Conservation (phyloP, 257 asterid species). For the Scutellaria baicalensis region DNA sequence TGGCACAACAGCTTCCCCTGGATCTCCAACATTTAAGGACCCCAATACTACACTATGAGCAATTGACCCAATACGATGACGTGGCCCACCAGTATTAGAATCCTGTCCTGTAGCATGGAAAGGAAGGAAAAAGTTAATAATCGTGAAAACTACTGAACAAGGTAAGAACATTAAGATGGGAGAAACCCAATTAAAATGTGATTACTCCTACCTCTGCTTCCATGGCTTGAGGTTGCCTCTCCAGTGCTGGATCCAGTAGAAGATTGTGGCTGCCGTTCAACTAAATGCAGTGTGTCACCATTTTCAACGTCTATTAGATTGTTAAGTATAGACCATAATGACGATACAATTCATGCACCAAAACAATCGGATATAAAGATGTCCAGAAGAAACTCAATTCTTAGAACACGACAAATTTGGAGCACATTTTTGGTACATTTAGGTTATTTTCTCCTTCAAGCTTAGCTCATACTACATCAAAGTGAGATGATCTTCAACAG, state of each 20-base stretch:
- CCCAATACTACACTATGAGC: slow-evolving; percentile 86
- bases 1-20: slow-evolving; percentile 59
- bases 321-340: slow-evolving; percentile 33
- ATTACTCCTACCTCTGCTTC: slow-evolving; percentile 42
- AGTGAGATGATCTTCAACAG: not conserved
- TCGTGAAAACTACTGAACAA: not conserved
- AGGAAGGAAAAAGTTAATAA: not conserved
- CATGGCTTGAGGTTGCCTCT: slow-evolving; percentile 42
- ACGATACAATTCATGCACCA: not conserved
- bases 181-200: not conserved
- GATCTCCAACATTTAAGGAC: slow-evolving; percentile 79
- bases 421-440: not conserved
- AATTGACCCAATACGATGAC: slow-evolving; percentile 64
- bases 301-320: slow-evolving; percentile 59
- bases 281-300: slow-evolving; percentile 91
- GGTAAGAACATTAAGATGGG: not conserved
- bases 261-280: slow-evolving; percentile 72
- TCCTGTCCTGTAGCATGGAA: slow-evolving; percentile 50
- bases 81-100: slow-evolving; percentile 45
- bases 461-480: not conserved
- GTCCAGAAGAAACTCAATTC: not conserved
- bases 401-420: not conserved
- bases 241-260: slow-evolving; percentile 43
- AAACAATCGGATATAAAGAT: not conserved
- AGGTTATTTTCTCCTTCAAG: not conserved